These are phyloP conservation scores for Zygotorulaspora danielsina DNA, from an alignment of 805 yeast genomes.

Conservation along the genomic window DNA sequence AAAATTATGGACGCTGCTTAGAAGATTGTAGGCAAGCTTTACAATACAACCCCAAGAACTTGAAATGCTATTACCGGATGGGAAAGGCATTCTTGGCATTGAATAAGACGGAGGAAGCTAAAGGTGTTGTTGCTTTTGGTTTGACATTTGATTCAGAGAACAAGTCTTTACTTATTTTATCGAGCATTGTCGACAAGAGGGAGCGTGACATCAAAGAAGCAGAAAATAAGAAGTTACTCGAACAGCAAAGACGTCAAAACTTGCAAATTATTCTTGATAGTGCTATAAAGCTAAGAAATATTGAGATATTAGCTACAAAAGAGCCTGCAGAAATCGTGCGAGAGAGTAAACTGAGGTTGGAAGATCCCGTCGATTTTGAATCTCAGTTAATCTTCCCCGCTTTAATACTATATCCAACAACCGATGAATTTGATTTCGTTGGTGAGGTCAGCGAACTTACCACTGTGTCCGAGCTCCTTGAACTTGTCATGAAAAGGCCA, in stretches of 20 bases:
- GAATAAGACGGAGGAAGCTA: slow-evolving; percentile 67
- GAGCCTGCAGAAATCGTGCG: slow-evolving; percentile 55
- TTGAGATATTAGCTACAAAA: slow-evolving; percentile 45
- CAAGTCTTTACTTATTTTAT: slow-evolving; percentile 47
- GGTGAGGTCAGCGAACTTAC: slow-evolving; percentile 70
- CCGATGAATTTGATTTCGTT: slow-evolving; percentile 77
- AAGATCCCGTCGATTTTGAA: slow-evolving; percentile 61
- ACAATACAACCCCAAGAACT: slow-evolving; percentile 57
- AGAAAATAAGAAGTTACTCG: slow-evolving; percentile 23
- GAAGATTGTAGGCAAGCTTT: slow-evolving; percentile 79
- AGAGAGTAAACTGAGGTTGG: slow-evolving; percentile 51
- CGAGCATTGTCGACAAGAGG: slow-evolving; percentile 40
- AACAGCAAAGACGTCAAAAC: slow-evolving; percentile 37
- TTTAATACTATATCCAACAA: slow-evolving; percentile 73
- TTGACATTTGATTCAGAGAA: slow-evolving; percentile 56
- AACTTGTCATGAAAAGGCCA: slow-evolving; percentile 60
- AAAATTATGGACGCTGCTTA: slow-evolving; percentile 80
- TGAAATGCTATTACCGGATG: slow-evolving; percentile 82
- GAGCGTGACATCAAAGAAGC: slow-evolving; percentile 35
- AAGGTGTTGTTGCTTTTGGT: slow-evolving; percentile 62
- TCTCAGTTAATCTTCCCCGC: slow-evolving; percentile 83
- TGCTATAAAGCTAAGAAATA: slow-evolving; percentile 61
- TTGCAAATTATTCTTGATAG: slow-evolving; percentile 44
- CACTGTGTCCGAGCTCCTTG: slow-evolving; percentile 59
- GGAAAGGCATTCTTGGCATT: slow-evolving; percentile 74